These are phyloP conservation scores for Scedosporium dehoogii DNA, from an alignment of 2,329 filamentous ascomycete species.

Conservation along the genomic window DNA sequence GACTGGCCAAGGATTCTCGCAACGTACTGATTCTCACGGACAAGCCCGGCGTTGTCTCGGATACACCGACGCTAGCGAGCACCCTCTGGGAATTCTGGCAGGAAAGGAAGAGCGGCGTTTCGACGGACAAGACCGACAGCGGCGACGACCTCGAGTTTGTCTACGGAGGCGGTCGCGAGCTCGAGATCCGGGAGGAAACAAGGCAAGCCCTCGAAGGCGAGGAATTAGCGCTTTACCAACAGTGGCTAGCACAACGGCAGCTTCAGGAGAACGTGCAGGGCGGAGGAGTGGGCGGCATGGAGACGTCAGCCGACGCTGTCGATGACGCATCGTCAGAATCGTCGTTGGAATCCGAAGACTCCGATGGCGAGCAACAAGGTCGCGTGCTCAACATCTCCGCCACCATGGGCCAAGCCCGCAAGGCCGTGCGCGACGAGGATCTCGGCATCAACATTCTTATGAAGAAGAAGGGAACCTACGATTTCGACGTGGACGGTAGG, in stretches of 20 bases:
- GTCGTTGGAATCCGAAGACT: conserved; percentile 78
- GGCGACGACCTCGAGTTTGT: conserved; percentile 57
- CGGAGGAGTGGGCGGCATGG: conserved; percentile 57
- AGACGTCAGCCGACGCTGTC: conserved; percentile 61
- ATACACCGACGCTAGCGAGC: conserved; percentile 52
- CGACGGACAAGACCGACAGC: conserved; percentile 42
- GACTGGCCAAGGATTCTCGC: conserved; percentile 62
- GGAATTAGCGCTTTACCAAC: conserved; percentile 76
- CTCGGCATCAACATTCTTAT: conserved; percentile 85
- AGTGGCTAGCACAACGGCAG: conserved; percentile 83
- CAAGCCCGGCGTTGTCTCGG: conserved; percentile 36
- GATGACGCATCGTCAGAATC: conserved; percentile 83
- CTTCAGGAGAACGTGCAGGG: conserved; percentile 71
- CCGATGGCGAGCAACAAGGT: conserved; percentile 82
- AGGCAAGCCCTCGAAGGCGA: conserved; percentile 60
- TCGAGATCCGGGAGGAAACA: conserved; percentile 51
- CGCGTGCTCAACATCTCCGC: conserved; percentile 84
- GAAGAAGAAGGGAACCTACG: conserved; percentile 80
- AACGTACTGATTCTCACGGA: conserved; percentile 88
- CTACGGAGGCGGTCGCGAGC: conserved; percentile 50
- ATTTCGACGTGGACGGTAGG: conserved; percentile 85
- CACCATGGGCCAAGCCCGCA: conserved; percentile 73
- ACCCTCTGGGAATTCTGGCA: conserved; percentile 76
- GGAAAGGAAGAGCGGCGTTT: conserved; percentile 54
- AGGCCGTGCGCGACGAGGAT: conserved; percentile 79